Conservation (phyloP, 1,284 basidiomycete species). For the Cryptococcus hybrid region DNA sequence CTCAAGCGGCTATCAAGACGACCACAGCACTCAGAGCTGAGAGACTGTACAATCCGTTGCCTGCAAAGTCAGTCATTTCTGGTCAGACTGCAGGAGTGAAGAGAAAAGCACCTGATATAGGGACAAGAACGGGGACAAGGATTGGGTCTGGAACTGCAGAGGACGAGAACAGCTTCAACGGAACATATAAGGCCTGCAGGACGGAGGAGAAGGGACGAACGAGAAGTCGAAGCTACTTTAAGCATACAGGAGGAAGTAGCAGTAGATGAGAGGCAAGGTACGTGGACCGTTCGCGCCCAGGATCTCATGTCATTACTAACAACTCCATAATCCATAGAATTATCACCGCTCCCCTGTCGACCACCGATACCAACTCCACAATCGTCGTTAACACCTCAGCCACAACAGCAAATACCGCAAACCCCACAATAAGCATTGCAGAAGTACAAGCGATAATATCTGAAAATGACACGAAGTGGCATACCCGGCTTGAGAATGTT, state of each 20-base stretch:
- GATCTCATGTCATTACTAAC: too few relatives aligned
- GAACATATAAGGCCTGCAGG: neutral
- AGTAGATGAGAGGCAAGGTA: too few relatives aligned
- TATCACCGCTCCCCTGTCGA: too few relatives aligned
- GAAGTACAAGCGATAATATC: conserved; percentile 10
- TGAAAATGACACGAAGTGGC: conserved; percentile 11
- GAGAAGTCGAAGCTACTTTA: neutral
- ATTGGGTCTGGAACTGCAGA: too few relatives aligned
- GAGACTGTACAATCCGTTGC: neutral
- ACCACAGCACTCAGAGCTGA: neutral
- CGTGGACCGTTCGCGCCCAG: too few relatives aligned
- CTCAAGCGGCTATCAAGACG: neutral
- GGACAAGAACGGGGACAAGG: too few relatives aligned
- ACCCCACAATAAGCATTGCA: neutral
- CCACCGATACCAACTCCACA: neutral
- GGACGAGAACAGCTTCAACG: neutral
- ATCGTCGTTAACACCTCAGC: too few relatives aligned
- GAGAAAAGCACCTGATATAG: too few relatives aligned
- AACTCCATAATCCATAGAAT: too few relatives aligned
- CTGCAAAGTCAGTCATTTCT: neutral
- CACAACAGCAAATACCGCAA: too few relatives aligned
- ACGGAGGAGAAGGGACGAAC: neutral
- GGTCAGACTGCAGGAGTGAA: neutral
- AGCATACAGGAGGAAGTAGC: neutral
- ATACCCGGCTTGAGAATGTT: conserved; percentile 7